Evolutionary conservation across 2,329 filamentous ascomycete genomes (phyloP).

Genomic region (Penicillium thymicola): DNA sequence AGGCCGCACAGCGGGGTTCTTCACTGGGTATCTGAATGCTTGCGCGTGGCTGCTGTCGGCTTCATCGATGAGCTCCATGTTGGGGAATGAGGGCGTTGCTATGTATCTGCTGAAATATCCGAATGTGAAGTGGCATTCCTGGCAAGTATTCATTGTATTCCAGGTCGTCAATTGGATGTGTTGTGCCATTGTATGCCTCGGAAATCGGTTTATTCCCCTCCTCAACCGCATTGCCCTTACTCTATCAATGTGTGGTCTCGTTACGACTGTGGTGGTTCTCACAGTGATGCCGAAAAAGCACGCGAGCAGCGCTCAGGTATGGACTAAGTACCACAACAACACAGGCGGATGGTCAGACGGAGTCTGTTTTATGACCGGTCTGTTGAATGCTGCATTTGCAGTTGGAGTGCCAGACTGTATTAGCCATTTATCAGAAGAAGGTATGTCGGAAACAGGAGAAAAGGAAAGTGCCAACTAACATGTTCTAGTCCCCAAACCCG

Average conservation of each 20-base stretch:
- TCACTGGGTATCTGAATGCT: constrained; percentile 37
- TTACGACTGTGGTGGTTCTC: constrained; percentile 49
- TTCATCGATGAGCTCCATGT: constrained; percentile 32
- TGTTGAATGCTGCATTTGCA: constrained; percentile 65
- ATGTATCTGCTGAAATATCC: constrained; percentile 31
- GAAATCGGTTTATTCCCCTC: constrained; percentile 48
- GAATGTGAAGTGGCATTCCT: constrained; percentile 24
- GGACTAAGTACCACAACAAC: constrained; percentile 29
- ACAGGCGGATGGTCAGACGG: constrained; percentile 34
- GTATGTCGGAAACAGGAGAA: constrained; percentile 9
- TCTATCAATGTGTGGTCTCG: constrained; percentile 49
- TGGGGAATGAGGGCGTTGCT: constrained; percentile 32
- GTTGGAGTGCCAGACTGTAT: constrained; percentile 63
- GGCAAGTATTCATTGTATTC: constrained; percentile 34
- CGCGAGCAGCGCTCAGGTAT: constrained; percentile 27
- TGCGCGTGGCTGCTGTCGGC: constrained; percentile 33
- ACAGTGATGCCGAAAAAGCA: constrained; percentile 47
- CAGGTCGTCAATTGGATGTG: constrained; percentile 53
- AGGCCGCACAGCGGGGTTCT: constrained; percentile 46
- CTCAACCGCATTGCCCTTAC: constrained; percentile 55
- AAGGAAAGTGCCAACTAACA: not conserved
- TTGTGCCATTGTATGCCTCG: constrained; percentile 50
- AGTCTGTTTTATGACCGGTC: constrained; percentile 53
- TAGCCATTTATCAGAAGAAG: constrained; percentile 60
- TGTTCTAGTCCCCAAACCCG: constrained; percentile 24